Conservation (phyloP, 345 rosid species). For the Acer yangbiense region DNA sequence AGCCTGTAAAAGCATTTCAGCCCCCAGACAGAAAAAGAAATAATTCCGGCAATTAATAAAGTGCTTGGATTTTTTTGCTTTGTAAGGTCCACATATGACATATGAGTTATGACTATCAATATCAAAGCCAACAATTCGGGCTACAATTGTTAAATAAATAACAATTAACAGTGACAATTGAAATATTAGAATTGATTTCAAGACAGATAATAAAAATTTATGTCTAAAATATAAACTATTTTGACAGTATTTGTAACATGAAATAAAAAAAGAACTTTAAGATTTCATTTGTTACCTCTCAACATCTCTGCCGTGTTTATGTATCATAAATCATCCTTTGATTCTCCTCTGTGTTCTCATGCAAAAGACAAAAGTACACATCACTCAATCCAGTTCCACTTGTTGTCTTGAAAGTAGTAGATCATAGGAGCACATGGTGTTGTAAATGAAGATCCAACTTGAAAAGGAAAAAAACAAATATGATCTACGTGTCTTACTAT, state of each 20-base stretch:
- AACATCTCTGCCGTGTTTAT: background rate
- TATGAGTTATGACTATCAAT: background rate
- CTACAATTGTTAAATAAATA: too few relatives aligned
- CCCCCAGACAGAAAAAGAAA: background rate
- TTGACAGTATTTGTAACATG: background rate
- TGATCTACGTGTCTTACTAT: background rate
- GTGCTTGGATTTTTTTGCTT: background rate
- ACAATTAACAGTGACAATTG: background rate
- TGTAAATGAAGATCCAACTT: background rate
- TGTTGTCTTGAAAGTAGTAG: background rate
- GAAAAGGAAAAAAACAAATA: background rate
- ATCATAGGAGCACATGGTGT: background rate
- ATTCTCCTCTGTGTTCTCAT: background rate
- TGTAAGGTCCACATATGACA: background rate
- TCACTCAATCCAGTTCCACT: background rate
- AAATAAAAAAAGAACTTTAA: too few relatives aligned
- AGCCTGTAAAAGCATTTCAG: background rate
- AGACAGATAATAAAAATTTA: too few relatives aligned
- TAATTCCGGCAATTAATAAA: background rate
- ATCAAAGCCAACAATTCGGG: background rate
- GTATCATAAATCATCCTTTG: background rate
- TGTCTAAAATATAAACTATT: too few relatives aligned
- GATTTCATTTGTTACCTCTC: background rate
- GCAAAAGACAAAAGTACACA: conserved; percentile 11
- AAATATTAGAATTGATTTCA: background rate